A percentile compares a stretch with the other conserved stretches of the same genome.
phyloP scores from a whole-genome alignment of 805 yeast genomes.

The Candida qinlingensis region DNA sequence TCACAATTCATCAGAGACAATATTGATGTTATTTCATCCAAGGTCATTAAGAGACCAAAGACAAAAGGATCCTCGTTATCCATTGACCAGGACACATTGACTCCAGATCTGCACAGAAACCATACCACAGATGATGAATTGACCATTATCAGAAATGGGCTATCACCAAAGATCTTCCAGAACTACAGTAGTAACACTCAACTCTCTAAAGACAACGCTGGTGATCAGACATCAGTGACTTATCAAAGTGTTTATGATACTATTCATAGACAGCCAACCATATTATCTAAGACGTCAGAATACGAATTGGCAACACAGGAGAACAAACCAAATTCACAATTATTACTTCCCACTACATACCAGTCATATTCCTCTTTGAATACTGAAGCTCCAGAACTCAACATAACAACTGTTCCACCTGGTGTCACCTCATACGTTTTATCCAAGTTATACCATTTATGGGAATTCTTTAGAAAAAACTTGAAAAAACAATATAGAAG shows the following conservation, averaged over 20 bases:
- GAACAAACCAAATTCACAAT: not conserved
- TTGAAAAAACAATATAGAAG: not conserved
- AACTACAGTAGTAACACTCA: not conserved
- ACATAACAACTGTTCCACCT: not conserved
- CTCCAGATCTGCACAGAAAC: not conserved
- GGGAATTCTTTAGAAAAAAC: not conserved
- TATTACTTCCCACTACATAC: not conserved
- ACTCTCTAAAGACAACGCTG: not conserved
- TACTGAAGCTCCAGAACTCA: conserved; percentile 1
- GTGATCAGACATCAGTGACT: conserved; percentile 3
- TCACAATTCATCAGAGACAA: conserved; percentile 19
- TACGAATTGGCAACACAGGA: conserved; percentile 6
- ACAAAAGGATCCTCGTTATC: not conserved
- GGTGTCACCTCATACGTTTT: not conserved
- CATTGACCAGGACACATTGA: not conserved
- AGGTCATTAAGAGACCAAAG: not conserved
- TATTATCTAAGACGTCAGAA: conserved; percentile 1
- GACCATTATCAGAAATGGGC: not conserved
- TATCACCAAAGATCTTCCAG: conserved; percentile 2
- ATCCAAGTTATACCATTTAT: not conserved
- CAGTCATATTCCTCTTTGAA: conserved; percentile 4
- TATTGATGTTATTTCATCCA: conserved; percentile 17
- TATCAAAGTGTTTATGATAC: conserved; percentile 11
- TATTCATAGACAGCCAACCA: not conserved
- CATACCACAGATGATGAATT: not conserved